These are phyloP conservation scores for Tolypocladium sp. DNA, from an alignment of 2,329 filamentous ascomycete species.

Conservation along the genomic window DNA sequence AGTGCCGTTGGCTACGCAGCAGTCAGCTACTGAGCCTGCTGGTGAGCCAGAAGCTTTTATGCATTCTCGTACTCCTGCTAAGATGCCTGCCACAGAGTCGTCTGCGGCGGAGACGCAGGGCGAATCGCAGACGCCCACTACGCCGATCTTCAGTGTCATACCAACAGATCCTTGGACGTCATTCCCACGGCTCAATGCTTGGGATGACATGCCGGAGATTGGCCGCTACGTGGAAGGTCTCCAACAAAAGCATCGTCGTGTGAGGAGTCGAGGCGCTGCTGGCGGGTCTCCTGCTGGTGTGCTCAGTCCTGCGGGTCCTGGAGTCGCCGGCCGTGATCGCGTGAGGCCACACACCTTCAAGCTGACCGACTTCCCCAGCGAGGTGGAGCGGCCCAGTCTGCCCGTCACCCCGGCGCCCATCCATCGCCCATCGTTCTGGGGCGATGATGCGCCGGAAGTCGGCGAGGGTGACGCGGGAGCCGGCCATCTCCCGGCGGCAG, in stretches of 20 bases:
- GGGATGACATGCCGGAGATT: conserved; percentile 88
- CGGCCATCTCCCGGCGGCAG: conserved; percentile 60
- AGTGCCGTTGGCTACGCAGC: not conserved
- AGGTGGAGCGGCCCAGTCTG: conserved; percentile 73
- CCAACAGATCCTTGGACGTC: conserved; percentile 58
- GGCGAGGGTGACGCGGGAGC: conserved; percentile 39
- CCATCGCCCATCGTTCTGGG: conserved; percentile 58
- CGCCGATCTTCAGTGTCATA: conserved; percentile 35
- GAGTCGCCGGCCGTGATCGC: not conserved
- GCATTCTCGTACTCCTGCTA: conserved; percentile 16
- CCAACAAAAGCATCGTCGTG: conserved; percentile 44
- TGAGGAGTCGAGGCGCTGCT: conserved; percentile 18
- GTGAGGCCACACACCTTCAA: conserved; percentile 40
- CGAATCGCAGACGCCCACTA: conserved; percentile 37
- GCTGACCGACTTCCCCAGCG: conserved; percentile 81
- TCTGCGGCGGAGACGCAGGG: conserved; percentile 17
- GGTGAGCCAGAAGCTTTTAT: conserved; percentile 14
- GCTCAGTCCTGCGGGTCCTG: not conserved
- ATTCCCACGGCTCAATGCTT: conserved; percentile 75
- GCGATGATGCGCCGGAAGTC: conserved; percentile 24
- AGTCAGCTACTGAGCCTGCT: conserved; percentile 3
- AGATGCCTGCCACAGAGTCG: conserved; percentile 25
- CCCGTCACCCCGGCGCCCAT: conserved; percentile 85
- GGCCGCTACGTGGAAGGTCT: conserved; percentile 75
- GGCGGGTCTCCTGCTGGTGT: conserved; percentile 1